Evolutionary conservation across 495 filamentous ascomycete species (phyloP).

Genomic region (Penicillium verhagenii): DNA sequence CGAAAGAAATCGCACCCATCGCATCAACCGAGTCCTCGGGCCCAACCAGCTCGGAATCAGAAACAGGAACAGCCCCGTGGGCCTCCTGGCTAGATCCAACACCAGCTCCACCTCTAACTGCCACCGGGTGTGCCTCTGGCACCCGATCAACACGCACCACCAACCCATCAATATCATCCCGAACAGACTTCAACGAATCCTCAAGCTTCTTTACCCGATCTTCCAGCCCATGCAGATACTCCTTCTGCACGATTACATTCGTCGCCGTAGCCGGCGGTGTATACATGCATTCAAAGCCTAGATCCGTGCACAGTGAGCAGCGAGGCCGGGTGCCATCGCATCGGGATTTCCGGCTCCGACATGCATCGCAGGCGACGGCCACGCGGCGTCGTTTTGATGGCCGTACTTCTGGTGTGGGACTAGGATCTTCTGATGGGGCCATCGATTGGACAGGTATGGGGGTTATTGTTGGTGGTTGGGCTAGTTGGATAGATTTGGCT

Average conservation of each 20-base stretch:
- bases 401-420: background rate
- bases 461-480: background rate
- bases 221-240: conserved; percentile 28
- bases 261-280: conserved; percentile 33
- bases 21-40: conserved; percentile 40
- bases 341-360: conserved; percentile 46
- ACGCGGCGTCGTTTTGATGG: conserved; percentile 35
- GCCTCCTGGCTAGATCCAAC: background rate
- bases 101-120: no score
- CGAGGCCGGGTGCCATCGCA: conserved; percentile 49
- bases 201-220: conserved; percentile 19
- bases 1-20: conserved; percentile 42
- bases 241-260: conserved; percentile 48
- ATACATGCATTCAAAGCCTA: conserved; percentile 49
- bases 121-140: background rate
- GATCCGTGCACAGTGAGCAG: conserved; percentile 41
- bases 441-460: no score
- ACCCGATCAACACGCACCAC: conserved; percentile 9
- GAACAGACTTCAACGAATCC: conserved; percentile 22
- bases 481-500: background rate
- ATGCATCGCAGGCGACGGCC: conserved; percentile 44
- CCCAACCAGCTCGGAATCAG: conserved; percentile 20
- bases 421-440: conserved; percentile 7
- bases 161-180: conserved; percentile 28
- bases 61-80: background rate